Percentiles rank a stretch among this genome's conserved stretches.
phyloP scores from a whole-genome alignment of 129 eudicot genomes.

The Chrysanthemum seticuspe region DNA sequence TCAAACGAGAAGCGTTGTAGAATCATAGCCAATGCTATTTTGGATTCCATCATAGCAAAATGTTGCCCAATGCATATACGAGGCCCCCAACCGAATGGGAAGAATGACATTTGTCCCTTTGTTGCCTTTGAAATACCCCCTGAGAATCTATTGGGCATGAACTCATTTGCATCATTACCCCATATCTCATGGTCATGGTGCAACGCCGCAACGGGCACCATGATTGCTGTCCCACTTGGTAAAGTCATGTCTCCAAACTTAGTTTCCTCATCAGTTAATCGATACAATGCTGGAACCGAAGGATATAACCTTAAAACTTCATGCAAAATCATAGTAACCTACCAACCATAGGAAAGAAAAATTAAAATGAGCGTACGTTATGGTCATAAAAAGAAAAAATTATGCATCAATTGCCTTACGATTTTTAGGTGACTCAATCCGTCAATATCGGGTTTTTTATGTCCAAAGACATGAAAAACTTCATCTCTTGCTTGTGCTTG shows the following conservation, averaged over 20 bases:
- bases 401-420: slow-evolving; percentile 15
- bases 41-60: slow-evolving; percentile 48
- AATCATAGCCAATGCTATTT: slow-evolving; percentile 32
- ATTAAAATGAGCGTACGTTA: background rate
- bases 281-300: slow-evolving; percentile 52
- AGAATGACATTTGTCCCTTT: slow-evolving; percentile 49
- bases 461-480: slow-evolving; percentile 28
- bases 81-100: slow-evolving; percentile 82
- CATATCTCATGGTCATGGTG: slow-evolving; percentile 56
- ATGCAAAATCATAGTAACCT: slow-evolving; percentile 67
- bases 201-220: slow-evolving; percentile 45
- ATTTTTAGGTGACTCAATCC: slow-evolving; percentile 31
- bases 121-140: slow-evolving; percentile 62
- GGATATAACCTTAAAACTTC: slow-evolving; percentile 73
- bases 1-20: slow-evolving; percentile 31
- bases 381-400: background rate
- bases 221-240: slow-evolving; percentile 47
- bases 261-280: slow-evolving; percentile 38
- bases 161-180: slow-evolving; percentile 63
- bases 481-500: slow-evolving; percentile 37
- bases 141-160: slow-evolving; percentile 66
- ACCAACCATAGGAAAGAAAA: slow-evolving; percentile 2
- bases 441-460: slow-evolving; percentile 22
- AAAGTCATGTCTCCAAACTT: slow-evolving; percentile 47
- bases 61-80: slow-evolving; percentile 64